These are phyloP conservation scores for Westerdykella aurantiaca DNA, from an alignment of 2,329 filamentous ascomycete species.

Conservation along the genomic window DNA sequence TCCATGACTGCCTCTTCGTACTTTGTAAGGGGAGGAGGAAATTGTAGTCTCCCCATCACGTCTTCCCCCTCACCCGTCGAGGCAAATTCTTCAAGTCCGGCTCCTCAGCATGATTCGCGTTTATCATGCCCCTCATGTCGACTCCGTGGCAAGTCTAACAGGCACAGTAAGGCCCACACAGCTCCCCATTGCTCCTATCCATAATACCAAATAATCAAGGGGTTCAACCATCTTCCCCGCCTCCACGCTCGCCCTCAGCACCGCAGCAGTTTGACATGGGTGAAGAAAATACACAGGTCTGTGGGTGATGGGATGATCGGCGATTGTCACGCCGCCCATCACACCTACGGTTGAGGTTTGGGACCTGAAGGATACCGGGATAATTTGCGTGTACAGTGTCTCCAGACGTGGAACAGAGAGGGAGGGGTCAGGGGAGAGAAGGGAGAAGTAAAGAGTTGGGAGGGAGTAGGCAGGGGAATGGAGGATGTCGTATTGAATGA, in stretches of 20 bases:
- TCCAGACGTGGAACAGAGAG: constrained; percentile 16
- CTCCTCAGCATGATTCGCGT: too few relatives aligned
- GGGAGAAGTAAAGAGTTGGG: constrained; percentile 40
- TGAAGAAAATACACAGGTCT: constrained; percentile 84
- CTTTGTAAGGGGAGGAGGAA: too few relatives aligned
- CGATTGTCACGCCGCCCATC: constrained; percentile 36
- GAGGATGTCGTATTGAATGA: constrained; percentile 38
- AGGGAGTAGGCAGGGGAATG: constrained; percentile 43
- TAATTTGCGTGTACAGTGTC: constrained; percentile 33
- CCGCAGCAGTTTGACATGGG: constrained; percentile 81
- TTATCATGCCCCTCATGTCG: too few relatives aligned
- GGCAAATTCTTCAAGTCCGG: too few relatives aligned
- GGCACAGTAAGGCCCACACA: constrained; percentile 75
- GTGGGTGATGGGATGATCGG: constrained; percentile 75
- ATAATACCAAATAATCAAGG: constrained; percentile 73
- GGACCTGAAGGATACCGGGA: constrained; percentile 27
- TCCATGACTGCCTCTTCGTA: too few relatives aligned
- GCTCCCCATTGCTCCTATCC: constrained; percentile 81
- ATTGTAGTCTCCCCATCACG: too few relatives aligned
- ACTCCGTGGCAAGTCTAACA: constrained; percentile 50
- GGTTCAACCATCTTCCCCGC: constrained; percentile 31
- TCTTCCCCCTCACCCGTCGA: too few relatives aligned
- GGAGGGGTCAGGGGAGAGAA: constrained; percentile 23
- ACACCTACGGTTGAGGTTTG: constrained; percentile 34
- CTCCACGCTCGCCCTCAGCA: constrained; percentile 55